Percentiles rank a stretch among this genome's conserved stretches.
These are phyloP conservation scores for Candida sithepensis DNA, from an alignment of 805 yeast species.

Conservation along the genomic window DNA sequence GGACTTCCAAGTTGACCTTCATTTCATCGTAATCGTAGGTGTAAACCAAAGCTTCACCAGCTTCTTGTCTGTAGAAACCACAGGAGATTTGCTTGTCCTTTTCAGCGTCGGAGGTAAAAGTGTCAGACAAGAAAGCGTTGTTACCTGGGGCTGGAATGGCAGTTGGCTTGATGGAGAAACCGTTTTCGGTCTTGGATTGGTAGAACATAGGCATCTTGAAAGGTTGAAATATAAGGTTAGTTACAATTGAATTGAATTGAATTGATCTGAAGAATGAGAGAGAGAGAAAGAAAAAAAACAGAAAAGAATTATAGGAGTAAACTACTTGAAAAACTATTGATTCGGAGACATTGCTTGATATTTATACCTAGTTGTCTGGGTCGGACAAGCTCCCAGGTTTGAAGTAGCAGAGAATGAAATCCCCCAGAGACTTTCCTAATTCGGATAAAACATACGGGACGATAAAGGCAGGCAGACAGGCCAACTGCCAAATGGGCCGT, in stretches of 20 bases:
- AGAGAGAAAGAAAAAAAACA: neutral
- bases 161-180: constrained; percentile 52
- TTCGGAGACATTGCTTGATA: constrained; percentile 1
- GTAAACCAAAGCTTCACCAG: constrained; percentile 68
- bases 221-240: neutral
- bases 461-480: neutral
- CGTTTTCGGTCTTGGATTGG: constrained; percentile 47
- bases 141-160: constrained; percentile 60
- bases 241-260: neutral
- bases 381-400: neutral
- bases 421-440: constrained; percentile 9
- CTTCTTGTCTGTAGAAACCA: constrained; percentile 69
- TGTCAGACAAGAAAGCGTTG: constrained; percentile 68
- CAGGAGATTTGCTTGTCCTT: constrained; percentile 56
- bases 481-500: too few species aligned
- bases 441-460: constrained; percentile 12
- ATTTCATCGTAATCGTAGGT: constrained; percentile 63
- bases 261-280: neutral
- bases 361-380: constrained; percentile 4
- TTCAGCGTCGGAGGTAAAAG: constrained; percentile 58
- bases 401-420: neutral
- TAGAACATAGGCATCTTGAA: constrained; percentile 51
- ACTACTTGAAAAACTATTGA: too few species aligned
- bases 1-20: constrained; percentile 65
- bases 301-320: neutral